Conservation (phyloP, 169 alveolate genomes). For the Cryptosporidium meleagridis region DNA sequence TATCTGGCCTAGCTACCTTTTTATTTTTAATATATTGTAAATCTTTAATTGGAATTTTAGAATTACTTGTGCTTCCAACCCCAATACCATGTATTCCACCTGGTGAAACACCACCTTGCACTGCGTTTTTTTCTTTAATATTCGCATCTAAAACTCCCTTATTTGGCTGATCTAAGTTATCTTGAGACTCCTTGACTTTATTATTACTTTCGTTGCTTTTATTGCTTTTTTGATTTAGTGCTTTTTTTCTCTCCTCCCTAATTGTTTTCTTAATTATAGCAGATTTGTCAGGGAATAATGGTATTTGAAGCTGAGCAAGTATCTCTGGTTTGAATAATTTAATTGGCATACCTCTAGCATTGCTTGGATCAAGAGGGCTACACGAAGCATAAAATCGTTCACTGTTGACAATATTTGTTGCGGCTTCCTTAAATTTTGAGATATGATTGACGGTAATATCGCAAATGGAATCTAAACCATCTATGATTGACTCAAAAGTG, state of each 20-base stretch:
- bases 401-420: constrained; percentile 22
- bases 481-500: constrained; percentile 61
- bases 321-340: constrained; percentile 46
- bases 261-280: constrained; percentile 32
- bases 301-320: constrained; percentile 20
- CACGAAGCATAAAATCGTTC: constrained; percentile 50
- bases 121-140: constrained; percentile 5
- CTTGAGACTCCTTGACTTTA: constrained; percentile 2
- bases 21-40: neutral
- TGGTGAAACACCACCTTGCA: constrained; percentile 65
- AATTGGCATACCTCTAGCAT: constrained; percentile 67
- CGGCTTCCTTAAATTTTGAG: constrained; percentile 45
- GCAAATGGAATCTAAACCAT: constrained; percentile 66
- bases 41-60: constrained; percentile 7
- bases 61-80: constrained; percentile 53
- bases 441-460: constrained; percentile 55
- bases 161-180: neutral
- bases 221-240: neutral
- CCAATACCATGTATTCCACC: constrained; percentile 72
- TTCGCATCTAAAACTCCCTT: neutral
- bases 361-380: constrained; percentile 68
- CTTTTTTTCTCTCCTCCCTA: constrained; percentile 27
- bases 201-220: neutral
- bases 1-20: neutral
- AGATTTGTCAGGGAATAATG: constrained; percentile 66